Base-by-base conservation (phyloP, 2,329 filamentous ascomycete genomes). In the Cercospora zeae-maydis region DNA sequence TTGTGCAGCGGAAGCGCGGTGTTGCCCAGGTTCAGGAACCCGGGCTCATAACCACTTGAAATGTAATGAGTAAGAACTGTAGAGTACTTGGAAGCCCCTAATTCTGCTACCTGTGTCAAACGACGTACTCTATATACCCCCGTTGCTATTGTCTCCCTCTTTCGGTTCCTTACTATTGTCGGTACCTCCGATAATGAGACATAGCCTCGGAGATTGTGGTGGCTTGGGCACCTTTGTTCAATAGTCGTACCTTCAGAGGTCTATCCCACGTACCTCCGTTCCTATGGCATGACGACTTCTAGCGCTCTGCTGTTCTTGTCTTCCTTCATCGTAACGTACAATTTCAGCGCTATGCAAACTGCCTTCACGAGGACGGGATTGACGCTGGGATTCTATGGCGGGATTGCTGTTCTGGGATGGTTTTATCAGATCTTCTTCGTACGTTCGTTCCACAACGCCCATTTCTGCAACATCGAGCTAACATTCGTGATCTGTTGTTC, bases 321-420 rank as follows among this genome's bases (percentile, higher is more conserved):
- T 58, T 88, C 86, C 1, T 91, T 90, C 78, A 81, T 90, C 68
- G 87, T 91, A 57, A 91, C 88, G 9, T 91, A 90, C 80, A 90
- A 90, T 80, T 91, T 91, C 77, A 82, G 83, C 0, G 80, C 81
- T 9, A 91, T 91, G 88, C 84, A 88, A 74, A 74, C 82, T 0
- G 83, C 84, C n/a, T 88, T 91, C 83, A 84, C 81, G 7, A 80
- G 77, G 34, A 89, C 86, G 1, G 88, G 88, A 9, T 78, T 91
- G 0, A 80, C 84, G 0, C 81, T 91, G 0, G 88, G 88, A 2
- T 91, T 91, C 76, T 91, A 90, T 73, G 88, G 88, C 4, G 88
- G 88, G 14, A 90, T 91, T 59, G 88, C 88, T 0, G 81, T 88
- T 0, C 9, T 91, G 0, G 88, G 87, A 11, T 89, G 87, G 83